These are phyloP conservation scores for Ganoderma boninense DNA, from an alignment of 1,284 basidiomycete genomes.

Conservation along the genomic window DNA sequence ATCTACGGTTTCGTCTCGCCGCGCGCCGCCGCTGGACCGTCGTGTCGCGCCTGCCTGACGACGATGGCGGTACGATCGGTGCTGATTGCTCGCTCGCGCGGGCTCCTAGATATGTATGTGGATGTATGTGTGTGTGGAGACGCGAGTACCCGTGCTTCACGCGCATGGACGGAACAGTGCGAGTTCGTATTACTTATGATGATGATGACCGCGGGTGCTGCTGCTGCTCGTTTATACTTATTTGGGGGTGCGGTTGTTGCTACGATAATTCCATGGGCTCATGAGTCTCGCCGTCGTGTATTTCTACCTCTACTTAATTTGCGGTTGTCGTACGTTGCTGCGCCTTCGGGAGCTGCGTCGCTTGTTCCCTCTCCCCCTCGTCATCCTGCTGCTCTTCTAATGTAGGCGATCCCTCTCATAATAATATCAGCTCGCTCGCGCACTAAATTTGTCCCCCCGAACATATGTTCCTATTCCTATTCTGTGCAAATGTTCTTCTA, in stretches of 20 bases:
- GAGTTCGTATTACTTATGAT: background rate
- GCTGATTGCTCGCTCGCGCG: too few relatives aligned
- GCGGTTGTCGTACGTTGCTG: background rate
- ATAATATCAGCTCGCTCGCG: background rate
- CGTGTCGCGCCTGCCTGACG: background rate
- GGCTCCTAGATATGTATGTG: too few relatives aligned
- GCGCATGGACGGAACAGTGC: background rate
- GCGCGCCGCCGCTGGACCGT: background rate
- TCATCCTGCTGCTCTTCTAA: too few relatives aligned
- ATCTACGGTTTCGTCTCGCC: background rate
- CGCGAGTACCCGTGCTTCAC: background rate
- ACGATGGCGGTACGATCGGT: background rate
- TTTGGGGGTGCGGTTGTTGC: background rate
- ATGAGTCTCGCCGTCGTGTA: background rate
- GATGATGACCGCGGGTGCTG: background rate
- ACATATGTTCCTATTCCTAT: background rate
- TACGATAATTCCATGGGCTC: background rate
- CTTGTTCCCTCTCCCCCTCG: too few relatives aligned
- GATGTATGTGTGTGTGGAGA: too few relatives aligned
- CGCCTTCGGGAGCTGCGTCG: background rate
- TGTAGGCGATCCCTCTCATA: constrained; percentile 3
- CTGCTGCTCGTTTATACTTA: background rate
- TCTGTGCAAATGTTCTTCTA: background rate
- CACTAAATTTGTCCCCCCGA: background rate
- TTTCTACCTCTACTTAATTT: background rate